Evolutionary conservation across 164 flowering plant genomes (phyloP), one percentile per base, ranked within the genome.

Genomic region (Macadamia integrifolia): DNA sequence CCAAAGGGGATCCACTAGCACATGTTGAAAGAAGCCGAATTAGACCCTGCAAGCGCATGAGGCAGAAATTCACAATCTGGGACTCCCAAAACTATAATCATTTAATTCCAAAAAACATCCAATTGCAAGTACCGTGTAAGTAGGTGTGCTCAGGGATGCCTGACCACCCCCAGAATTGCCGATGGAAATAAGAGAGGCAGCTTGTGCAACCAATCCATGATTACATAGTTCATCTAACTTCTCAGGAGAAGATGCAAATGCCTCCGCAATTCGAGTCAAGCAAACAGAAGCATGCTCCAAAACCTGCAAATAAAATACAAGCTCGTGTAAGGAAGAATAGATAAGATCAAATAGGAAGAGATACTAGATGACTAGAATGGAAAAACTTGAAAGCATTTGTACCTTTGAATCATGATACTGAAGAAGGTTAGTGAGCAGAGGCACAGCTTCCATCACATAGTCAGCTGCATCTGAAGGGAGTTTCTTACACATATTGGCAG

Each of bases 401-500:
- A 87, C 99, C 94, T 92, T 95, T 44, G 96, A 78, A 82, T 95
- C 99, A 65, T 88, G 99, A 79, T 95, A 88, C 76, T 92, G 99
- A 49, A 95, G 96, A 62, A 91, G 94, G 74, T 92, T 91, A 17
- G 97, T 92, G 74, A 95, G 81, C 53, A 91, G 77, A 50, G 99
- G 99, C 56, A 95, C 97, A 69, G 98, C 97, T 76, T 92, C 98
- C 97, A 92, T 92, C 70, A 92, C 99, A 86, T 88, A 92, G 78
- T 95, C 99, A 66, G 99, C 86, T 28, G 99, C 98, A 89, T 95
- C 99, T 5, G 99, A 87, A 66, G 99, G 97, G 53, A 95, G 97
- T 69, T 95, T 95, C 86, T 89, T 95, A 82, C 99, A 95, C 91
- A 95, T 95, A 80, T 95, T 95, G 76, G 97, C 99, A 75, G 99